These are phyloP conservation scores for Paramecium pentaurelia DNA, from an alignment of 73 alveolate species.

Conservation along the genomic window DNA sequence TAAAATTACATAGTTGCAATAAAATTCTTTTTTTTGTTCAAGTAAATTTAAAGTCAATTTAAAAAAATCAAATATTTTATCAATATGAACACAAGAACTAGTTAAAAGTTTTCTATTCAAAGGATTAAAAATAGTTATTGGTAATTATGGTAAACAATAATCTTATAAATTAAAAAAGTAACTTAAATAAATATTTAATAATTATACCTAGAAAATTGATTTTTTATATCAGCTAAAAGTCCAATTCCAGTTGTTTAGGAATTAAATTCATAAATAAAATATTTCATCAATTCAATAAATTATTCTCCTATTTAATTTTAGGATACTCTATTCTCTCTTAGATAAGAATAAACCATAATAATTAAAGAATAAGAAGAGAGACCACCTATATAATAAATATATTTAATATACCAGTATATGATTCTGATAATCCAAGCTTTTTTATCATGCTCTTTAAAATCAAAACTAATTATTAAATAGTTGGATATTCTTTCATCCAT, in stretches of 20 bases:
- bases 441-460: background rate
- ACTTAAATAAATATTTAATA: background rate
- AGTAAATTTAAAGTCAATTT: background rate
- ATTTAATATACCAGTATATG: background rate
- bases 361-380: background rate
- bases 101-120: background rate
- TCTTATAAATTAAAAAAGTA: slow-evolving; percentile 2
- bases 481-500: slow-evolving; percentile 16
- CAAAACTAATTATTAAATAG: background rate
- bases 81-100: background rate
- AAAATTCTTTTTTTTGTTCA: background rate
- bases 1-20: background rate
- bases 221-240: background rate
- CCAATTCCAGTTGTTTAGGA: background rate
- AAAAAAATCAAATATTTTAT: background rate
- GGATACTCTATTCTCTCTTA: background rate
- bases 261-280: background rate
- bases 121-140: slow-evolving; percentile 5
- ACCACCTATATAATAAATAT: background rate
- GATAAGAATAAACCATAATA: slow-evolving; percentile 5
- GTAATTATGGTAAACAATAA: slow-evolving; percentile 26
- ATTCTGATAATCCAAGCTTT: slow-evolving; percentile 1
- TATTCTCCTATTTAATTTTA: background rate
- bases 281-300: background rate
- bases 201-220: background rate